These are phyloP conservation scores for Hymenoscyphus linearis DNA, from an alignment of 2,329 filamentous ascomycete genomes.

Conservation along the genomic window DNA sequence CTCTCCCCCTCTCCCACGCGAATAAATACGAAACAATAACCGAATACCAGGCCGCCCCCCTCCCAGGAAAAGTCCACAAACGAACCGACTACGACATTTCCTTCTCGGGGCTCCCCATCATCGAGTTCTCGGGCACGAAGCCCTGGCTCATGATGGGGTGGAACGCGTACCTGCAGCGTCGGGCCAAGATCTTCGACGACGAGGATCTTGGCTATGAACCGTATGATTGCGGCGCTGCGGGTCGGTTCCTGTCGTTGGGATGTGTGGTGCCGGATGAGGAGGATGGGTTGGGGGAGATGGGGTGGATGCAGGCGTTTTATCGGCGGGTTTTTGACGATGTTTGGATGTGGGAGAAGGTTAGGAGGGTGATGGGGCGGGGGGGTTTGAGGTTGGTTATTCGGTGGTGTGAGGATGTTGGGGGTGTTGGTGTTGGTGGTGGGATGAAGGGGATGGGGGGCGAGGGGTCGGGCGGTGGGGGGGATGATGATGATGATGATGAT, in stretches of 20 bases:
- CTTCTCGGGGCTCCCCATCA: slow-evolving; percentile 25
- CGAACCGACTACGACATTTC: slow-evolving; percentile 28
- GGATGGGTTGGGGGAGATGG: neutral
- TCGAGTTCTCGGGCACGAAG: slow-evolving; percentile 23
- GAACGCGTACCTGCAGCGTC: neutral
- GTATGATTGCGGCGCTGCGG: neutral
- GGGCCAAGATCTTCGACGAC: neutral
- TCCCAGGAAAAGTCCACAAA: slow-evolving; percentile 9
- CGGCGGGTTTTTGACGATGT: neutral
- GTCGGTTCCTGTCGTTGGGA: neutral
- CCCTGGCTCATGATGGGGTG: neutral
- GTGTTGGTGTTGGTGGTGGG: neutral
- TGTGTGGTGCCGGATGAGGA: neutral
- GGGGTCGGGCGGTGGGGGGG: neutral
- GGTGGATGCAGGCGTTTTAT: neutral
- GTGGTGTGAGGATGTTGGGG: neutral
- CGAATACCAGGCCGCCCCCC: slow-evolving; percentile 3
- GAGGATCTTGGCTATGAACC: neutral
- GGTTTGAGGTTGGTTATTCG: neutral
- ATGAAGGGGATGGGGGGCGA: neutral
- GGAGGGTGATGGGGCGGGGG: neutral
- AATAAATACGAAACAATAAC: slow-evolving; percentile 14
- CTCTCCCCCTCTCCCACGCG: slow-evolving; percentile 24
- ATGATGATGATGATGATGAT: neutral
- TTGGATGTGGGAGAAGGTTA: neutral